Base-by-base conservation (phyloP, 2,329 filamentous ascomycete species). In the Myriosclerotinia curreyana region DNA sequence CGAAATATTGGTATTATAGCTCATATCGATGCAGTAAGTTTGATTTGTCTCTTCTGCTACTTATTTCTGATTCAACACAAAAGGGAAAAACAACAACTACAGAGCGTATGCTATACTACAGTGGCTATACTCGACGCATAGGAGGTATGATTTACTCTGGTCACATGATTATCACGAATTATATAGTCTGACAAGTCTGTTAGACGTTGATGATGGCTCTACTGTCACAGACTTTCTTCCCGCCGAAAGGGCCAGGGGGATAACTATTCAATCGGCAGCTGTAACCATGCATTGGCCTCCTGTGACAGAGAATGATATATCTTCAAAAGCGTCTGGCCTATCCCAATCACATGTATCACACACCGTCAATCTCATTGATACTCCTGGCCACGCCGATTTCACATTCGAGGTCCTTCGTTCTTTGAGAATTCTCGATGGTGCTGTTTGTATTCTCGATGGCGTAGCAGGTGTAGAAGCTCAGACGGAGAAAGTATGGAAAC, bases 1-100 rank as follows among this genome's bases (percentile, higher is more conserved):
- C 84, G 94, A 71, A 99, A 99, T 74, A 97, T 99, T 75, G 95
- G 95, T 67, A 98, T 99, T 70, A 97, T 99, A 76, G 95, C 95
- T 66, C 95, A 99, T 76, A 96, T 99, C 69, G 95, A 98, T 86
- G 95, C 95, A 64, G 83, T 85, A 75, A 70, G 81, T 77, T 49
- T 50, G 14, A 36, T 15, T 38, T 34, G 12, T 51, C 25, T 46
- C 8, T 40, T 20, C n/a, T 42, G 50, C 22, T n/a, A 54, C n/a
- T 40, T 17, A 36, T 28, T 11, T 36, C 64, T 71, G 2, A 70
- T 31, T 42, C 9, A n/a, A n/a, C n/a, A n/a, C n/a, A 14, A 31
- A 71, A 85, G 83, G 95, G 95, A 11, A 99, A 99, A 81, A 99
- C 95, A 1, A 98, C 95, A 0, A 99, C 95, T 0, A 98, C 95